Percentiles rank a stretch among this genome's conserved stretches.
These are phyloP conservation scores for Camellia granthamiana DNA, from an alignment of 148 eudicot species.

Conservation along the genomic window DNA sequence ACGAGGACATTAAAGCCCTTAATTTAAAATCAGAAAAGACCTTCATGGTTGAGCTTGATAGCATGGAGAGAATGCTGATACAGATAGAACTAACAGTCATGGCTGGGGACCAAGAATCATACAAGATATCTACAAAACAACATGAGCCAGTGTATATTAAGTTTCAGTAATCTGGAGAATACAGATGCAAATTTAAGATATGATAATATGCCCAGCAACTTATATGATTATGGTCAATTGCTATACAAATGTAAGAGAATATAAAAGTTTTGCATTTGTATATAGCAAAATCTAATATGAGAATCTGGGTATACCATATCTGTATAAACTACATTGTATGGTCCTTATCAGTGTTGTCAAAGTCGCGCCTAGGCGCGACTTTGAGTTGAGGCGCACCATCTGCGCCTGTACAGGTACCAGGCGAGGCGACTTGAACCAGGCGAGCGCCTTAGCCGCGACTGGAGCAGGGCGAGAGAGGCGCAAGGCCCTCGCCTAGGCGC, in stretches of 20 bases:
- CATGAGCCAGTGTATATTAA: not conserved
- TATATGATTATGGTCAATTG: not conserved
- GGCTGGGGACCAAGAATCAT: slow-evolving; percentile 81
- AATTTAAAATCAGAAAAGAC: slow-evolving; percentile 26
- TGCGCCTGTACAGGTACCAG: too few species aligned
- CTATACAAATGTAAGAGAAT: not conserved
- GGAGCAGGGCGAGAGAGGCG: too few species aligned
- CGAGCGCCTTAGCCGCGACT: too few species aligned
- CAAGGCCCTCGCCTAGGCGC: too few species aligned
- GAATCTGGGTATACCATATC: not conserved
- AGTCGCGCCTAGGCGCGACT: too few species aligned
- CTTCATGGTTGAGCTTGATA: slow-evolving; percentile 65
- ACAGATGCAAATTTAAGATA: not conserved
- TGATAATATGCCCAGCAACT: not conserved
- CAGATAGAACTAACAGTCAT: slow-evolving; percentile 81
- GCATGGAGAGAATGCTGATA: slow-evolving; percentile 78
- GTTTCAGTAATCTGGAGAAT: not conserved
- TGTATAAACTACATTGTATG: not conserved
- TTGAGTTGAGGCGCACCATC: too few species aligned
- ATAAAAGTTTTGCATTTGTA: not conserved
- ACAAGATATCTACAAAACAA: slow-evolving; percentile 55
- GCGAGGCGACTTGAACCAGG: too few species aligned
- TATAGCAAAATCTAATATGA: not conserved
- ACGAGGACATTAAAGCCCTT: not conserved
- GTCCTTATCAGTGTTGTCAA: too few species aligned